phyloP scores from a whole-genome alignment of 2,329 filamentous ascomycete species.

The Eurotiales sp. region DNA sequence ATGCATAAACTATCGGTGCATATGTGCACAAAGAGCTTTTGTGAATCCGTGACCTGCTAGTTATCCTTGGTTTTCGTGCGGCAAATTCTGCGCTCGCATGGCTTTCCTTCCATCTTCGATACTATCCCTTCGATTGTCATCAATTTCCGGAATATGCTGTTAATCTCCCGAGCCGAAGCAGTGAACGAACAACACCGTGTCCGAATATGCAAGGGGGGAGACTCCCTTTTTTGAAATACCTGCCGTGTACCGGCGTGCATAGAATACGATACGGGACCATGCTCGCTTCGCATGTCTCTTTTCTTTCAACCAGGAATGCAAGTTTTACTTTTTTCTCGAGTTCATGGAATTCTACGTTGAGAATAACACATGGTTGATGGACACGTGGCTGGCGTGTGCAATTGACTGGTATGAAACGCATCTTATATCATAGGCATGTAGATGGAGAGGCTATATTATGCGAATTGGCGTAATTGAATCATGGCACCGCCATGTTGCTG shows the following conservation, averaged over 20 bases:
- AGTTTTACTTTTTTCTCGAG: too few relatives aligned
- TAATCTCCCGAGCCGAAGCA: neutral
- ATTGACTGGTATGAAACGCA: neutral
- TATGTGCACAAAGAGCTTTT: too few relatives aligned
- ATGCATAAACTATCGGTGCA: too few relatives aligned
- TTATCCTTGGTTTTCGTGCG: too few relatives aligned
- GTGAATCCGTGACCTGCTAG: too few relatives aligned
- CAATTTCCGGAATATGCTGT: neutral
- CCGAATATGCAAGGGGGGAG: neutral
- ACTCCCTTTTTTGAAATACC: neutral
- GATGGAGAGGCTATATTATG: neutral
- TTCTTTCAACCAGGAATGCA: too few relatives aligned
- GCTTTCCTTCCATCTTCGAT: too few relatives aligned
- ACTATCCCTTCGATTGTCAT: too few relatives aligned
- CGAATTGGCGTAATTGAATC: neutral
- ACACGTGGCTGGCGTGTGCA: constrained; percentile 3
- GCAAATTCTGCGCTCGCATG: too few relatives aligned
- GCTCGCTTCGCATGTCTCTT: neutral
- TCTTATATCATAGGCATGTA: neutral
- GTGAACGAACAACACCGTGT: too few relatives aligned
- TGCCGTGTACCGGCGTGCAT: neutral
- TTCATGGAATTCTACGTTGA: neutral
- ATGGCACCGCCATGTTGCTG: too few relatives aligned
- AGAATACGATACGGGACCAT: too few relatives aligned
- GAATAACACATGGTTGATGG: constrained; percentile 6